These are phyloP conservation scores for Forsythia viridissima DNA, from an alignment of 257 asterid genomes.

Conservation along the genomic window DNA sequence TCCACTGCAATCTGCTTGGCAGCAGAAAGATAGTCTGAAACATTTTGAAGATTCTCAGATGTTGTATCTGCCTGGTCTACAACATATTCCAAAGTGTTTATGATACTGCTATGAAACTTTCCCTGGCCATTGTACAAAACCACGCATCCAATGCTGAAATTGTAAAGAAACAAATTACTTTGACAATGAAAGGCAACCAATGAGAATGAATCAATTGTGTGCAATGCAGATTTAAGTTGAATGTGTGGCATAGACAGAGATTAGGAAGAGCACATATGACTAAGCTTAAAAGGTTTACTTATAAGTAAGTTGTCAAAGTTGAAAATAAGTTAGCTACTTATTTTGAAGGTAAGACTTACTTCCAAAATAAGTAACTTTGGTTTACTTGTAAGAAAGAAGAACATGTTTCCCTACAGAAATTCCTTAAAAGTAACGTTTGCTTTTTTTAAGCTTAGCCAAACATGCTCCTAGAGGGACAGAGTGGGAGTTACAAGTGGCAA, in stretches of 20 bases:
- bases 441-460: background rate
- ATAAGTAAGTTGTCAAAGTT: background rate
- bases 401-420: background rate
- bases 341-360: too few species aligned
- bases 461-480: background rate
- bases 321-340: background rate
- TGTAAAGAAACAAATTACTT: slow-evolving; percentile 15
- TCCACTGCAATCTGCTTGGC: slow-evolving; percentile 70
- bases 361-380: too few species aligned
- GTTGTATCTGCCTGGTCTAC: slow-evolving; percentile 70
- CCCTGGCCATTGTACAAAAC: slow-evolving; percentile 71
- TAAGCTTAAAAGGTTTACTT: background rate
- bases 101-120: slow-evolving; percentile 53
- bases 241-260: background rate
- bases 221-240: background rate
- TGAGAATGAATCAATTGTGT: background rate
- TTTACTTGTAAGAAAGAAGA: background rate
- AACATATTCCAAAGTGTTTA: slow-evolving; percentile 54
- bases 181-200: background rate
- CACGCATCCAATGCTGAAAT: slow-evolving; percentile 62
- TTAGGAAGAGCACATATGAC: background rate
- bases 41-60: slow-evolving; percentile 50
- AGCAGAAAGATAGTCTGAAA: slow-evolving; percentile 74
- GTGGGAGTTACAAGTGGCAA: slow-evolving; percentile 26
- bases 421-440: background rate